Conservation (phyloP, 2,329 filamentous ascomycete genomes). For the Beauveria brongniartii region DNA sequence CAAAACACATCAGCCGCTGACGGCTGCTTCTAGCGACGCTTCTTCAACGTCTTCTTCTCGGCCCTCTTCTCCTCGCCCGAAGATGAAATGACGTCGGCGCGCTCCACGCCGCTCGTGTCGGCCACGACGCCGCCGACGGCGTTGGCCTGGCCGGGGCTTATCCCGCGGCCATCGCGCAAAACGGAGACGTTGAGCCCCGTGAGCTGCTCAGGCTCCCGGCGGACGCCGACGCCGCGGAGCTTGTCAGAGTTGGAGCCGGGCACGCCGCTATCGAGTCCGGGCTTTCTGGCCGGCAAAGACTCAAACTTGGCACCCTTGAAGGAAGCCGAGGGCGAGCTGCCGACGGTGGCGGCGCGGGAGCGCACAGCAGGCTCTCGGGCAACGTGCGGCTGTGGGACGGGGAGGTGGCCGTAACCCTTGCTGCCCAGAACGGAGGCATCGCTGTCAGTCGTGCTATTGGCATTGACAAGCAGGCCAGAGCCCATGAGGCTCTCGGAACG, state of each 20-base stretch:
- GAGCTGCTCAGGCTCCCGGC: constrained; percentile 1
- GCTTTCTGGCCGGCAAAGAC: not conserved
- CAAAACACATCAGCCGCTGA: not conserved
- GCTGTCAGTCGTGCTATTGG: constrained; percentile 27
- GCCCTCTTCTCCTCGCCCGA: constrained; percentile 9
- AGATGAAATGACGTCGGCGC: constrained; percentile 2
- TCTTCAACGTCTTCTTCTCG: constrained; percentile 4
- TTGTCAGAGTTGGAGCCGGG: not conserved
- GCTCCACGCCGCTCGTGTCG: not conserved
- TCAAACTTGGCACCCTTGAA: not conserved
- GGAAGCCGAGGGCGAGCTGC: not conserved
- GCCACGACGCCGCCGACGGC: constrained; percentile 6
- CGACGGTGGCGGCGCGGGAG: constrained; percentile 8
- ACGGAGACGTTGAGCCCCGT: constrained; percentile 2
- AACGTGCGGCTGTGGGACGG: constrained; percentile 19
- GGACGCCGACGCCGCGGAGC: constrained; percentile 8
- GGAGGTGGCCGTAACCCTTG: constrained; percentile 9
- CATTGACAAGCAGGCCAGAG: constrained; percentile 21
- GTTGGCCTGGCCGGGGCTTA: constrained; percentile 8
- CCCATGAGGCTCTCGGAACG: constrained; percentile 43
- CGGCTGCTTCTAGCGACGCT: constrained; percentile 5
- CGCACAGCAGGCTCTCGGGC: constrained; percentile 19
- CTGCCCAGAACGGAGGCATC: constrained; percentile 27
- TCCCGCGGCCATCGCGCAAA: constrained; percentile 10
- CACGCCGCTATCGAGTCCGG: not conserved